A percentile compares a stretch with the other conserved stretches of the same genome.
phyloP scores from a whole-genome alignment of 352 stramenopile species.

The Pythium pyrilobum region DNA sequence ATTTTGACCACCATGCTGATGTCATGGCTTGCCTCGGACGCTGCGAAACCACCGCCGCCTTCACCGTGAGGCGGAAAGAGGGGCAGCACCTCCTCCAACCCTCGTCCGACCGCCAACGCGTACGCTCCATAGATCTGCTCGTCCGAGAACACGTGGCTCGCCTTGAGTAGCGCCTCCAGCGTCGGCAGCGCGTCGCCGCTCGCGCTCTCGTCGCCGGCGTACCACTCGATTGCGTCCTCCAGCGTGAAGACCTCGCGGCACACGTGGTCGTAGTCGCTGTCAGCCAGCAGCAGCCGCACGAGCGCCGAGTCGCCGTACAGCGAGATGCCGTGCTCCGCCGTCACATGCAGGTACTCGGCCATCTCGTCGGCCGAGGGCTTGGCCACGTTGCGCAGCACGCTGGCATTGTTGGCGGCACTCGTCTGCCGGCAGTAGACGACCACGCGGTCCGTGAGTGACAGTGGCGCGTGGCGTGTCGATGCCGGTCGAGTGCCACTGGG shows the following conservation, averaged over 20 bases:
- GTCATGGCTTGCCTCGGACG: background rate
- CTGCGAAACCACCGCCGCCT: background rate
- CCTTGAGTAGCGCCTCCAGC: conserved; percentile 1
- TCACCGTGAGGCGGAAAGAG: background rate
- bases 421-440: conserved; percentile 10
- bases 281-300: conserved; percentile 6
- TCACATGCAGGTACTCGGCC: background rate
- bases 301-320: conserved; percentile 3
- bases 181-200: background rate
- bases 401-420: conserved; percentile 13
- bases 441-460: conserved; percentile 9
- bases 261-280: conserved; percentile 14
- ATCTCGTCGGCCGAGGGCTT: conserved; percentile 13
- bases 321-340: background rate
- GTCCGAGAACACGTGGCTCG: conserved; percentile 6
- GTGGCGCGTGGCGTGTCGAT: conserved; percentile 1
- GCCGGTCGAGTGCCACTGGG: background rate
- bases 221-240: conserved; percentile 7
- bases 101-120: background rate
- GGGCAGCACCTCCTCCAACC: background rate
- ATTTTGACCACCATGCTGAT: too few species aligned
- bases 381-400: conserved; percentile 2
- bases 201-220: background rate
- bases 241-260: conserved; percentile 7
- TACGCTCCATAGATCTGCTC: conserved; percentile 1